Conservation (phyloP, 805 yeast species). For the Yarrowia bubula region DNA sequence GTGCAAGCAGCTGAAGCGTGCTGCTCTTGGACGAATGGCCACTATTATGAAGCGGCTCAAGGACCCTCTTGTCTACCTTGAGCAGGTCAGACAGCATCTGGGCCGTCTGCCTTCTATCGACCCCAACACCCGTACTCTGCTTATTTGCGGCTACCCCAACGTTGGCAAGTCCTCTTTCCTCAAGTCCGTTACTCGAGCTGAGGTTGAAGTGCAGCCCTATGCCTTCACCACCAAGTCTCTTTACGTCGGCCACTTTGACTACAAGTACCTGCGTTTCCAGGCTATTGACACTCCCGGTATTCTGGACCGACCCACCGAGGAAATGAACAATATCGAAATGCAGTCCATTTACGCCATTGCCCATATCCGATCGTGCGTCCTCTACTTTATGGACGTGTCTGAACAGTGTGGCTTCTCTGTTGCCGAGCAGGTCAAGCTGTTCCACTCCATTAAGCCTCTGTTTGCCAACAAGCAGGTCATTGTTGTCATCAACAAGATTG, state of each 20-base stretch:
- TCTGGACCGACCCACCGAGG: constrained; percentile 97
- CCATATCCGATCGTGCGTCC: constrained; percentile 91
- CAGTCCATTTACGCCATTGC: constrained; percentile 99
- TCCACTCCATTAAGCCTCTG: constrained; percentile 94
- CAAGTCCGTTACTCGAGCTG: constrained; percentile 92
- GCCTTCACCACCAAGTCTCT: constrained; percentile 98
- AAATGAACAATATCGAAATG: constrained; percentile 99
- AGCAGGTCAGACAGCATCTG: constrained; percentile 98
- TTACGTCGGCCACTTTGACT: constrained; percentile 98
- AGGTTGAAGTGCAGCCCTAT: constrained; percentile 98
- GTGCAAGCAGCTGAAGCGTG: constrained; percentile 97
- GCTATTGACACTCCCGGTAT: constrained; percentile 99
- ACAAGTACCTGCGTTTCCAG: constrained; percentile 95
- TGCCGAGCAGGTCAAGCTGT: constrained; percentile 95
- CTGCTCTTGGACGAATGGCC: constrained; percentile 99
- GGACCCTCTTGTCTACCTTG: constrained; percentile 89
- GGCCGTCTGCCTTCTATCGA: constrained; percentile 98
- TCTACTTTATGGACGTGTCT: constrained; percentile 96
- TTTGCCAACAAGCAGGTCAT: constrained; percentile 95
- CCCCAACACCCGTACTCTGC: constrained; percentile 95
- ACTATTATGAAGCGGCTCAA: constrained; percentile 92
- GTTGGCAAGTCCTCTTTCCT: constrained; percentile 98
- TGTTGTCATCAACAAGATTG: constrained; percentile 94
- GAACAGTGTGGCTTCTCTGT: constrained; percentile 99
- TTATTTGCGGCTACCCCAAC: constrained; percentile 98